Evolutionary conservation across 768 basidiomycete genomes (phyloP), one percentile per base, ranked within the genome.

Genomic region (Myochromella boudieri): DNA sequence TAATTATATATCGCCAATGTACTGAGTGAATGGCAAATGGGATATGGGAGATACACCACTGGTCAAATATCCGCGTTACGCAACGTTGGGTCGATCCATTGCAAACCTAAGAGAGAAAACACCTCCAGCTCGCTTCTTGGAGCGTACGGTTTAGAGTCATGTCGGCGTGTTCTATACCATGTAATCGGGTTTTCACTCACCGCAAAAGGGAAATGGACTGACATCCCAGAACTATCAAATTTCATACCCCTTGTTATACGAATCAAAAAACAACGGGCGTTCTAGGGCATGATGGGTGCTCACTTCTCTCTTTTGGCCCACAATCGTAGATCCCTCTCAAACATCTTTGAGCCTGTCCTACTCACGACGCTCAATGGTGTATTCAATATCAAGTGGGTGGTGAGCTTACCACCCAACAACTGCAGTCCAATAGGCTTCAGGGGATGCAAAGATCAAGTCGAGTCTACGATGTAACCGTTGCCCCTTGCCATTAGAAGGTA

Each of bases 281-380:
- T 20, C 9, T 40, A 12, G 11, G 3, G 28, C 11, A 48, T 28
- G 12, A 17, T 20, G 27, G 6, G 0, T 6, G 31, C 71, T 22
- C 53, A 83, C 85, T 67, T 78, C 53, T 83, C 72, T 33, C 74
- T 65, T 58, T 88, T 88, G 1, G 86, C 85, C 78, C 83, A 87
- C 11, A 79, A 66, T 51, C 89, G 75, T 40, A 97, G 63, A 65
- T 95, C 94, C 21, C 91, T 71, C 64, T 95, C 81, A 60, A 97
- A 95, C 82, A 91, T 87, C 51, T 80, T 91, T 4, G 88, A 93
- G 1, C 94, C 93, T 4, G 85, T 87, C 88, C 88, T 90, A 49
- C 17, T 3, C 3, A 12, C 10, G 20, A 26, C 14, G 33, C 29
- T 34, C 33, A 14, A 7, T 34, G 6, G 3, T n/a, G n/a, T n/a